Conservation (phyloP, 345 rosid genomes). For the Citrus unshiu region DNA sequence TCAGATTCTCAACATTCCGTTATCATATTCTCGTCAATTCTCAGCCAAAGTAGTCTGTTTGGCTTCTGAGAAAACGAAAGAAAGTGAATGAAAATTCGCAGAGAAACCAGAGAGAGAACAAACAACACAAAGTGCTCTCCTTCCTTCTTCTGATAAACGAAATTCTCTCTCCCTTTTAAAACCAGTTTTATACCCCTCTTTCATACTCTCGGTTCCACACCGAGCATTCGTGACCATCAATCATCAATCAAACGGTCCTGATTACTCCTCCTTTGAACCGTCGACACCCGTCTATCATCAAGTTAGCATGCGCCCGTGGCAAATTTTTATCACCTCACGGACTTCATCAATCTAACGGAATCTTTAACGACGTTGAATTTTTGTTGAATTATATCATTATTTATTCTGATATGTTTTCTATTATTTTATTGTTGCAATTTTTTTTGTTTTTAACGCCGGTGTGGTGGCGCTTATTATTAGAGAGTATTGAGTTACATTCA, state of each 20-base stretch:
- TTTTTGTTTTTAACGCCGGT: not conserved
- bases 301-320: not conserved
- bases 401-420: not conserved
- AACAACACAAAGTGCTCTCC: constrained; percentile 5
- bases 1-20: constrained; percentile 31
- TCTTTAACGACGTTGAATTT: constrained; percentile 14
- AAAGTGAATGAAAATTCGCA: constrained; percentile 30
- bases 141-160: constrained; percentile 17
- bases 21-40: constrained; percentile 8
- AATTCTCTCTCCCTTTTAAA: constrained; percentile 19
- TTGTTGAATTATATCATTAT: not conserved
- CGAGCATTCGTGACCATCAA: constrained; percentile 17
- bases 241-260: constrained; percentile 21
- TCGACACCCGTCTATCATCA: constrained; percentile 17
- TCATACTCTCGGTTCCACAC: constrained; percentile 10
- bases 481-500: not conserved
- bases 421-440: not conserved
- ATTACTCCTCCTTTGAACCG: constrained; percentile 13
- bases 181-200: constrained; percentile 19
- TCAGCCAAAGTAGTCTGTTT: constrained; percentile 16
- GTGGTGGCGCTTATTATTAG: constrained; percentile 1
- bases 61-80: constrained; percentile 26
- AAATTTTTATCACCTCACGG: constrained; percentile 1
- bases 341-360: constrained; percentile 30
- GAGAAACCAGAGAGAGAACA: constrained; percentile 19